A percentile compares a stretch with the other conserved stretches of the same genome.
Evolutionary conservation across 2,329 filamentous ascomycete species (phyloP).

Genomic region (Ophiocordyceps camponoti-leonardi): DNA sequence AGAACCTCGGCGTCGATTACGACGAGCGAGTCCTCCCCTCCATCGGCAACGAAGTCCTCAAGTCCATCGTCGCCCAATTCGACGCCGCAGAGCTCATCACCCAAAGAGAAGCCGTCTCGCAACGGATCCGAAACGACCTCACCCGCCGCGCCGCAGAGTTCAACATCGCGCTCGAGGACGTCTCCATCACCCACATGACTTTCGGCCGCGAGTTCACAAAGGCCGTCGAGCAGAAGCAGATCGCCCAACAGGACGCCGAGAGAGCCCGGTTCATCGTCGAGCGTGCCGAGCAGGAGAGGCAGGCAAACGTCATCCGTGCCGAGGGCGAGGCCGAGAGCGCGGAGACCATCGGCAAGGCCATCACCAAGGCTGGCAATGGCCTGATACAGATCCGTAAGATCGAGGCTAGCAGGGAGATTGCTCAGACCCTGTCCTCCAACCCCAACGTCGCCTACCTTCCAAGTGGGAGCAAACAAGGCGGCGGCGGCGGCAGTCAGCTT

Average conservation of each 20-base stretch:
- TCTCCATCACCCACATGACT: constrained; percentile 99
- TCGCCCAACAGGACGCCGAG: constrained; percentile 97
- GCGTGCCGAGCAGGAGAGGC: constrained; percentile 94
- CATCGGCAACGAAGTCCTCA: constrained; percentile 98
- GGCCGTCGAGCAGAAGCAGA: constrained; percentile 99
- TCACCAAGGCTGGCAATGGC: constrained; percentile 84
- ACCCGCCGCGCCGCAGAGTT: constrained; percentile 89
- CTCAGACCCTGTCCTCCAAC: constrained; percentile 72
- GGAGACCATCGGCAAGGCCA: constrained; percentile 85
- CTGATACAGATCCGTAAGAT: constrained; percentile 93
- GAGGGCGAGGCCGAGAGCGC: constrained; percentile 96
- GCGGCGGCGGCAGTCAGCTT: constrained; percentile 25
- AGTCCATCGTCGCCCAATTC: constrained; percentile 96
- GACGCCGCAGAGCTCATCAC: constrained; percentile 98
- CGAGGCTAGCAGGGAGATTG: constrained; percentile 92
- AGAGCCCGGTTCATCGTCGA: constrained; percentile 95
- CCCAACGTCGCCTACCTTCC: constrained; percentile 94
- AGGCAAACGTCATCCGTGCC: constrained; percentile 94
- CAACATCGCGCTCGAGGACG: constrained; percentile 97
- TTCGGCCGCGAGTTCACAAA: constrained; percentile 98
- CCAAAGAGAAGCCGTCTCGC: constrained; percentile 89
- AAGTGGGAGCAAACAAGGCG: constrained; percentile 50
- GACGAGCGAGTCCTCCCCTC: constrained; percentile 96
- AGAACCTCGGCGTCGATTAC: constrained; percentile 97
- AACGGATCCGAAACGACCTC: constrained; percentile 84